Evolutionary conservation across 2,329 filamentous ascomycete genomes (phyloP).

Genomic region (Microthyrium microscopicum): DNA sequence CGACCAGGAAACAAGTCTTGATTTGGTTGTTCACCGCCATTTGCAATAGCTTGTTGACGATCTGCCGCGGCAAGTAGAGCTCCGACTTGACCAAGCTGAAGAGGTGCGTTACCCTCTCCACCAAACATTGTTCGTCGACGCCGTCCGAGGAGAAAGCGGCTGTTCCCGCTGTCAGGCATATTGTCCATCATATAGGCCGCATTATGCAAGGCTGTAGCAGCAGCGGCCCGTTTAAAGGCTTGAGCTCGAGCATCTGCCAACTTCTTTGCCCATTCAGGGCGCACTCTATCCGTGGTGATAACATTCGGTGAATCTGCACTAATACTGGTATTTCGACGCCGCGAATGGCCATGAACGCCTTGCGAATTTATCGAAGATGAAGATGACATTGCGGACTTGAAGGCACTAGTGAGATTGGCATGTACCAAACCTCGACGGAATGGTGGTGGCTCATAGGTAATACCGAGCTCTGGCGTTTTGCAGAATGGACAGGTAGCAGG

Average conservation of each 20-base stretch:
- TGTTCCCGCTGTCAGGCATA: slow-evolving; percentile 37
- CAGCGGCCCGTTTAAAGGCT: slow-evolving; percentile 70
- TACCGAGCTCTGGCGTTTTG: slow-evolving; percentile 83
- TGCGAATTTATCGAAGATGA: slow-evolving; percentile 59
- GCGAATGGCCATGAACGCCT: slow-evolving; percentile 22
- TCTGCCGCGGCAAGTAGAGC: slow-evolving; percentile 15
- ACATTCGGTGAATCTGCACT: slow-evolving; percentile 74
- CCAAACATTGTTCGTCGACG: slow-evolving; percentile 34
- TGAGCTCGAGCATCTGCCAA: slow-evolving; percentile 71
- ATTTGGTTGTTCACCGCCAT: slow-evolving; percentile 17
- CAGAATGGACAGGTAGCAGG: slow-evolving; percentile 90
- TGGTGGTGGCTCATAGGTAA: slow-evolving; percentile 81
- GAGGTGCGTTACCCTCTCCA: slow-evolving; percentile 28
- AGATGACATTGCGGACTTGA: slow-evolving; percentile 65
- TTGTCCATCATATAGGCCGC: slow-evolving; percentile 86
- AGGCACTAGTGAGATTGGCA: slow-evolving; percentile 35
- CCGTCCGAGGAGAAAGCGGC: slow-evolving; percentile 32
- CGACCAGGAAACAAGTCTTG: slow-evolving; percentile 24
- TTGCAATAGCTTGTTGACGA: slow-evolving; percentile 11
- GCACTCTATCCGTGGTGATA: slow-evolving; percentile 79
- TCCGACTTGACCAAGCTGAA: slow-evolving; percentile 17
- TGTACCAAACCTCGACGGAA: slow-evolving; percentile 75
- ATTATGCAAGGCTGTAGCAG: slow-evolving; percentile 84
- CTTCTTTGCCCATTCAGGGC: slow-evolving; percentile 90
- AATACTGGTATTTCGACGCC: slow-evolving; percentile 49